Evolutionary conservation across 2,329 filamentous ascomycete species (phyloP).

Genomic region (Cladosporium sp.): DNA sequence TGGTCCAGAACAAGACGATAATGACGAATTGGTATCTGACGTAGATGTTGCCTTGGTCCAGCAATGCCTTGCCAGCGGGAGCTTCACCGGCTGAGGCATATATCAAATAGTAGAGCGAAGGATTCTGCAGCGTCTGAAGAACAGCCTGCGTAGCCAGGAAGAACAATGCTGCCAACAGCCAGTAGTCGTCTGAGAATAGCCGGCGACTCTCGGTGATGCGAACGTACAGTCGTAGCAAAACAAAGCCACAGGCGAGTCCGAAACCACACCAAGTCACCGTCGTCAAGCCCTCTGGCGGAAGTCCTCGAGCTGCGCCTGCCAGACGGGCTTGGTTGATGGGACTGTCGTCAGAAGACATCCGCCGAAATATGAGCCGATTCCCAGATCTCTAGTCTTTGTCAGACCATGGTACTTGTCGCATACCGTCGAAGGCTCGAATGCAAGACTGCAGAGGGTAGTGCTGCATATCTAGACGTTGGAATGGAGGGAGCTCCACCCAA

Average conservation of each 20-base stretch:
- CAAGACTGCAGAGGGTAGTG: neutral
- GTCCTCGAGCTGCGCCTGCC: constrained; percentile 2
- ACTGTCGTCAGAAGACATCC: neutral
- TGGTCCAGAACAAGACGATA: neutral
- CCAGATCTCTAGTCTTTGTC: neutral
- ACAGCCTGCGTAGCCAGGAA: neutral
- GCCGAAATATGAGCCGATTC: neutral
- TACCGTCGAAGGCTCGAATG: neutral
- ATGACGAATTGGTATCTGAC: constrained; percentile 8
- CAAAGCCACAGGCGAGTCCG: neutral
- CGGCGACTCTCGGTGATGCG: constrained; percentile 4
- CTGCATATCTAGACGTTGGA: neutral
- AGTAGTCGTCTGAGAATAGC: constrained; percentile 6
- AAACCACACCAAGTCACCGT: neutral
- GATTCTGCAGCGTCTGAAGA: constrained; percentile 6
- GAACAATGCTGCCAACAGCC: neutral
- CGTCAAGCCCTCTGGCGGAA: neutral
- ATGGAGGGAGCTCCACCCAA: neutral
- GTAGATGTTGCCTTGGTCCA: constrained; percentile 3
- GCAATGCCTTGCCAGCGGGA: constrained; percentile 2
- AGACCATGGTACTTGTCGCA: neutral
- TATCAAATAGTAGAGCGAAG: constrained; percentile 5
- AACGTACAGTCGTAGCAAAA: neutral
- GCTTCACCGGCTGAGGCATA: neutral
- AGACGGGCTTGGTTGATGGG: constrained; percentile 7